Evolutionary conservation across 2,329 filamentous ascomycete genomes (phyloP), one percentile per base, ranked within the genome.

Genomic region (Mollisiaceae sp.): DNA sequence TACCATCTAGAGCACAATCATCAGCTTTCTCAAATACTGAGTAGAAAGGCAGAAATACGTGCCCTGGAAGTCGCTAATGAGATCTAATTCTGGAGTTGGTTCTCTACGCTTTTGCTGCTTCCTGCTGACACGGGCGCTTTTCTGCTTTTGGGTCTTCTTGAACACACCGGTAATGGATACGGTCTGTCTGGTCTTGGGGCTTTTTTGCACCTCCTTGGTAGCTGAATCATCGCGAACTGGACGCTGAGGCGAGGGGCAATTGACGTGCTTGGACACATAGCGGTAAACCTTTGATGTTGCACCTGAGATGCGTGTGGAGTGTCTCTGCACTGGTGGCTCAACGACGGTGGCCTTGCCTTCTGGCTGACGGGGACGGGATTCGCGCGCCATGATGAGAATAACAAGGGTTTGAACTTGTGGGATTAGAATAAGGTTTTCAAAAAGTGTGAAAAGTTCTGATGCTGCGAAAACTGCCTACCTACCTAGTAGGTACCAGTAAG

Each of bases 161-260:
- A 74, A 70, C 18, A 74, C 35, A 32, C 62, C 62, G 18, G 71
- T 69, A n/a, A 60, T 60, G 1, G 71, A 74, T 27, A 71, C 63
- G 9, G 45, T 70, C 38, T 65, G 36, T 38, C 27, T 47, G 32
- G 24, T 12, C 11, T 54, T 54, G 6, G 24, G 24, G 32, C 12
- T 24, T 27, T 32, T 54, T 18, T 35, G 22, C 50, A 9, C 18
- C 3, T 54, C 50, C 50, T 54, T 54, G 50, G 24, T 35, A 11
- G 5, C 24, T 18, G 50, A 11, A 32, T 4, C 27, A 6, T 54
- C 14, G 50, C 22, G 50, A 35, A 12, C 22, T 15, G 50, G 50
- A 32, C 50, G 50, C 27, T 54, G 50, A 12, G 32, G 9, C 6
- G 50, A 54, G 24, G 50, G 32, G 50, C 50, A 35, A 24, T 18